These are phyloP conservation scores for Lumnitzera littorea DNA, from an alignment of 345 rosid genomes.

Conservation along the genomic window DNA sequence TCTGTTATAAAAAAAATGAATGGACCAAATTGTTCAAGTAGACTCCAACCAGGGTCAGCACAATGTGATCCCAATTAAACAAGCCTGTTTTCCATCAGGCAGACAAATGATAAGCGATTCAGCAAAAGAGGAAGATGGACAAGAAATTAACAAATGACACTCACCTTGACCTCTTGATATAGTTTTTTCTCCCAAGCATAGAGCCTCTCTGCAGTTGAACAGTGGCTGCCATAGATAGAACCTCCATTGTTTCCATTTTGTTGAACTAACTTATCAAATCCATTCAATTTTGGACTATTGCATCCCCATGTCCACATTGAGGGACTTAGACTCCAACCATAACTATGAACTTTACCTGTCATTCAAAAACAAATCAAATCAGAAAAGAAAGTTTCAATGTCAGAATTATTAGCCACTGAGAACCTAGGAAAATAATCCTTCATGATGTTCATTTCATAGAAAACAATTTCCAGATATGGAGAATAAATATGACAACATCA, in stretches of 20 bases:
- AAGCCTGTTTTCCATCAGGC: no score
- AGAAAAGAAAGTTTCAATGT: background rate
- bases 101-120: background rate
- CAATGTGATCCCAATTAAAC: no score
- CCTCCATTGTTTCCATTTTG: constrained; percentile 12
- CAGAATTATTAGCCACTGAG: no score
- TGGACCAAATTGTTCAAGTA: no score
- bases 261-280: constrained; percentile 29
- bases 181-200: constrained; percentile 98
- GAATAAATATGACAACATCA: no score
- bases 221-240: constrained; percentile 42
- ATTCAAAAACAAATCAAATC: constrained; percentile 5
- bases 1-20: no score
- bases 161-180: constrained; percentile 85
- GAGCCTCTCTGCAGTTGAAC: constrained; percentile 75
- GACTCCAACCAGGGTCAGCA: no score
- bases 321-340: constrained; percentile 59
- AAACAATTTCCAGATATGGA: no score
- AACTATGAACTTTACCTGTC: constrained; percentile 50
- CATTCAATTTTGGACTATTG: constrained; percentile 38
- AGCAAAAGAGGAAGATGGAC: background rate
- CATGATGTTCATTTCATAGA: no score
- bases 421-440: no score
- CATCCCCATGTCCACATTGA: constrained; percentile 69
- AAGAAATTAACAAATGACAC: background rate